phyloP scores from a whole-genome alignment of 768 basidiomycete species.

The Boletus rufocinnamomeus region DNA sequence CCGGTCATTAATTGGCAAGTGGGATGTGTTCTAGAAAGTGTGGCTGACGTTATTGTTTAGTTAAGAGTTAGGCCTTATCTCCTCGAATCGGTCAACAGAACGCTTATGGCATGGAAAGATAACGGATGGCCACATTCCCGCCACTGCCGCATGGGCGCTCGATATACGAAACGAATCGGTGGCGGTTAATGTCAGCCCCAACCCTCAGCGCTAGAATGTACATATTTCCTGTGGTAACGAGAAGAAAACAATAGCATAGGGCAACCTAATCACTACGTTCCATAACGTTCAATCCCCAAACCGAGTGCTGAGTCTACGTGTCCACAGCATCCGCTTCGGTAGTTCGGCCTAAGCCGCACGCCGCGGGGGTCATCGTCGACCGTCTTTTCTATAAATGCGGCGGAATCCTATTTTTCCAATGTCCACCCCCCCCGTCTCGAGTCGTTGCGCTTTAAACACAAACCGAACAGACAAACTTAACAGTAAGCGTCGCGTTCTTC shows the following conservation, averaged over 20 bases:
- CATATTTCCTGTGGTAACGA: not conserved
- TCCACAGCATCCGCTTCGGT: not conserved
- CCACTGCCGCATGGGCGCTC: too few relatives aligned
- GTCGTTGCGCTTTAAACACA: not conserved
- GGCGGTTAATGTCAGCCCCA: not conserved
- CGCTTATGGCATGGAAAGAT: not conserved
- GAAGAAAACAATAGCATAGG: not conserved
- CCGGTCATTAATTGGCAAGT: not conserved
- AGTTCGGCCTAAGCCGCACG: not conserved
- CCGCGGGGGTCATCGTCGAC: not conserved
- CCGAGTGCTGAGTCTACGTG: not conserved
- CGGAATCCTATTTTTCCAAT: not conserved
- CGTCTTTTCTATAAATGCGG: constrained; percentile 13
- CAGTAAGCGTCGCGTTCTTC: constrained; percentile 11
- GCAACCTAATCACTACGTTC: constrained; percentile 4
- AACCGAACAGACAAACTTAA: not conserved
- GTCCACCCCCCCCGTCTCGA: not conserved
- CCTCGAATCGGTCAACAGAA: not conserved
- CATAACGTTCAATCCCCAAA: not conserved
- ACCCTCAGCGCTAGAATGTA: constrained; percentile 10
- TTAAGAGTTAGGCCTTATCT: not conserved
- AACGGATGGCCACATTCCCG: not conserved
- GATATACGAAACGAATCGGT: not conserved
- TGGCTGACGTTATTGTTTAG: constrained; percentile 8
- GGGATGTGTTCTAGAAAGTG: not conserved